Base-by-base conservation (phyloP, 2,329 filamentous ascomycete species). In the Penicillium frequentans region DNA sequence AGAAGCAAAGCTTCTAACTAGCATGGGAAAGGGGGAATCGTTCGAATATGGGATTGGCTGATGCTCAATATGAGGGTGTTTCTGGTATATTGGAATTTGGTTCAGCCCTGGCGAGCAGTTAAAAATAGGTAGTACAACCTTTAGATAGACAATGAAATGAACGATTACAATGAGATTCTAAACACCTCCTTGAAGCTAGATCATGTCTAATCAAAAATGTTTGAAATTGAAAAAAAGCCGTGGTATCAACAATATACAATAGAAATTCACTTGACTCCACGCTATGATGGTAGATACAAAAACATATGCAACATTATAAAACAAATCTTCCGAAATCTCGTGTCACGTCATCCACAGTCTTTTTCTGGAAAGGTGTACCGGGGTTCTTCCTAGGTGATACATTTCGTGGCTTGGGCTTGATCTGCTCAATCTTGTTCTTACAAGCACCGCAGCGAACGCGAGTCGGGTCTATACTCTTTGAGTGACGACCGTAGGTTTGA, bases 391-490 rank as follows among this genome's bases (percentile, higher is more conserved):
- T 67, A 2, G 68, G 68, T 10, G 67, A 69, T 33, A 70, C 65
- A 26, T 75, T 77, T 43, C 89, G 80, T 0, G 92, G 92, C 39
- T 83, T 83, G 0, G 93, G 93, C 72, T 90, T 92, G 9, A 87
- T 87, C 81, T 98, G 95, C 65, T 85, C 78, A 62, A 99, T 75
- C 0, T 74, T 73, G 5, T 84, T 81, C 68, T 86, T 89, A 72
- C 93, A 98, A n/a, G 72, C 77, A 1, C 91, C 91, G 72, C 93
- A 98, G 1, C 85, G 83, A 65, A 92, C 87, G 48, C 85, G 83
- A 29, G 71, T 70, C 0, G 88, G 82, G 71, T 97, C 86, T 63
- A 98, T 90, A 70, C 90, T 95, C 75, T 89, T 91, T 16, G 88
- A 92, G 73, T 98, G 93, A 5, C 93, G 82, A 69, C 92, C 90